A percentile compares a stretch with the other conserved stretches of the same genome.
Evolutionary conservation across 768 basidiomycete genomes (phyloP).

Genomic region (Trametes punicea): DNA sequence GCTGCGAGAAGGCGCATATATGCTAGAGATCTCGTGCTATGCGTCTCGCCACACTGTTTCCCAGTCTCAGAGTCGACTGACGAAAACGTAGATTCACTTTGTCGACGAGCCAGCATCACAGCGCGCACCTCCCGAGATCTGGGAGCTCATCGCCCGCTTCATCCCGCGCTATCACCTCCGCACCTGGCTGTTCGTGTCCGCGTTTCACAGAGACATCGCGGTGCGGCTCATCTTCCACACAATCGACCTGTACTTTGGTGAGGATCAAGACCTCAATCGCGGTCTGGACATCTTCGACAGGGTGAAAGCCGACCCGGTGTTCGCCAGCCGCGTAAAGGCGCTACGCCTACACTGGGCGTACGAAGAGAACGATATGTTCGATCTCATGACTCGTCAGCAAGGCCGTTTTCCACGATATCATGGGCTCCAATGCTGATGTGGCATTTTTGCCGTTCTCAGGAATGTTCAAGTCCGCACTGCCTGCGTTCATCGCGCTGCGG

Average conservation of each 20-base stretch:
- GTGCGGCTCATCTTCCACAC: constrained; percentile 64
- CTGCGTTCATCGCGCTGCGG: constrained; percentile 55
- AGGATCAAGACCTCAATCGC: constrained; percentile 50
- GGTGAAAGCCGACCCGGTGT: constrained; percentile 57
- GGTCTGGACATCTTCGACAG: constrained; percentile 67
- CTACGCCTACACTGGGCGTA: constrained; percentile 67
- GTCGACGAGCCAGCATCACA: constrained; percentile 54
- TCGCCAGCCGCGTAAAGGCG: constrained; percentile 56
- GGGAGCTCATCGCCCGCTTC: constrained; percentile 61
- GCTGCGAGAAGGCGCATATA: not conserved
- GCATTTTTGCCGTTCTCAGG: constrained; percentile 32
- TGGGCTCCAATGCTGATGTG: no score
- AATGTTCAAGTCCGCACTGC: constrained; percentile 60
- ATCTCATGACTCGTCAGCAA: constrained; percentile 51
- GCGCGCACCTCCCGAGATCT: constrained; percentile 62
- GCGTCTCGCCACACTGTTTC: not conserved
- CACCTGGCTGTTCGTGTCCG: constrained; percentile 64
- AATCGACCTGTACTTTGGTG: constrained; percentile 64
- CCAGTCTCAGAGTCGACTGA: not conserved
- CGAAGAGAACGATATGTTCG: constrained; percentile 65
- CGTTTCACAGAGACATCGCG: constrained; percentile 63
- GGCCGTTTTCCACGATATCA: not conserved
- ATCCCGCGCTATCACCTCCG: constrained; percentile 65
- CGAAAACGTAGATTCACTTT: constrained; percentile 45
- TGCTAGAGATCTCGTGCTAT: not conserved